Evolutionary conservation across 2,329 filamentous ascomycete species (phyloP).

Genomic region (Fusarium luffae): DNA sequence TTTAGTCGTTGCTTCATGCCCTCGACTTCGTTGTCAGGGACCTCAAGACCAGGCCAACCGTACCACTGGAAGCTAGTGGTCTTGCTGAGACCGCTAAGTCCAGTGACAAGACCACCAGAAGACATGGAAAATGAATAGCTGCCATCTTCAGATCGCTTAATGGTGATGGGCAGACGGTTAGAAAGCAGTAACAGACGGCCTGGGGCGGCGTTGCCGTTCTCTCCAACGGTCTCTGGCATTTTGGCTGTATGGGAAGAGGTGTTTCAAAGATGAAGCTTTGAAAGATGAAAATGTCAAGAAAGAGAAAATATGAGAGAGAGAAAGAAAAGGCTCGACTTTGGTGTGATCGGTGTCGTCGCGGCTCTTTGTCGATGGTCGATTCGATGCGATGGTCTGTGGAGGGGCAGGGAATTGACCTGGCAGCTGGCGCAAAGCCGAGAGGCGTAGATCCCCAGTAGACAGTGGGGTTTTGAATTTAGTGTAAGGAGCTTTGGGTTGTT

Average conservation of each 20-base stretch:
- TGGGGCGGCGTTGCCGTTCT: constrained; percentile 49
- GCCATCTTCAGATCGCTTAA: constrained; percentile 92
- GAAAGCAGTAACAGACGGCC: constrained; percentile 84
- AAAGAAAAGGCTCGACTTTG: constrained; percentile 7
- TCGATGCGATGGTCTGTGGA: constrained; percentile 39
- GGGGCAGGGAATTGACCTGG: constrained; percentile 44
- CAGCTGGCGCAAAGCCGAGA: constrained; percentile 36
- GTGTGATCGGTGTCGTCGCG: constrained; percentile 27
- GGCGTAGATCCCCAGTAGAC: constrained; percentile 42
- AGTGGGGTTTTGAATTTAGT: constrained; percentile 42
- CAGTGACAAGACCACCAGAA: constrained; percentile 93
- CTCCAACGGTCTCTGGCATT: constrained; percentile 53
- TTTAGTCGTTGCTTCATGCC: constrained; percentile 81
- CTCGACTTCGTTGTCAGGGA: constrained; percentile 83
- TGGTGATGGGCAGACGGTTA: constrained; percentile 95
- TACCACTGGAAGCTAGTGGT: constrained; percentile 98
- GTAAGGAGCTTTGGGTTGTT: constrained; percentile 41
- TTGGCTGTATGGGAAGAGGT: constrained; percentile 19
- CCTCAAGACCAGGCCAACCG: constrained; percentile 94
- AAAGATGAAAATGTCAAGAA: constrained; percentile 1
- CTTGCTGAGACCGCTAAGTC: constrained; percentile 90
- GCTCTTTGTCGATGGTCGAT: constrained; percentile 36
- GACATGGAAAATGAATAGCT: constrained; percentile 96
- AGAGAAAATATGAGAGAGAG: constrained; percentile 6
- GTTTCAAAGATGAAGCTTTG: neutral